phyloP scores from a whole-genome alignment of 306 rosid genomes.

The Cucurbita argyrosperma region DNA sequence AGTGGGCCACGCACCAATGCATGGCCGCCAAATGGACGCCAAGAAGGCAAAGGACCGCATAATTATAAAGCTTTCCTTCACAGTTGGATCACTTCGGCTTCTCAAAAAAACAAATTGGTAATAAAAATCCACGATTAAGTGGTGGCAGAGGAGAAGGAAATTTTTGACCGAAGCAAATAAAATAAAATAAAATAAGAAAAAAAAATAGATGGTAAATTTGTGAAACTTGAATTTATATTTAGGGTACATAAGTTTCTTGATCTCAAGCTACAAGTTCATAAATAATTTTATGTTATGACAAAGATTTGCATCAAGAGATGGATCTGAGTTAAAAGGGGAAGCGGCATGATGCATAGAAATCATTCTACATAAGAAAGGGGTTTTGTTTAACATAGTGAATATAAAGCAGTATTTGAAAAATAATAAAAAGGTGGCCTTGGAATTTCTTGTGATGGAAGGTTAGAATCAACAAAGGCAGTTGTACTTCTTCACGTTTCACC shows the following conservation, averaged over 20 bases:
- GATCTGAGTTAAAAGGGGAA: not conserved
- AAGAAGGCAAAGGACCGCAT: conserved; percentile 22
- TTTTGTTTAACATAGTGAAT: not conserved
- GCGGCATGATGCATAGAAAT: not conserved
- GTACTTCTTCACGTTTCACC: conserved; percentile 77
- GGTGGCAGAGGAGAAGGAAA: not conserved
- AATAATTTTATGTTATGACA: not conserved
- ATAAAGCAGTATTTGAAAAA: not conserved
- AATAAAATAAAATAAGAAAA: not conserved
- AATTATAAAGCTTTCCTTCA: not conserved
- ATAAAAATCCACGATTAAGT: not conserved
- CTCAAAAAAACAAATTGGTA: not conserved
- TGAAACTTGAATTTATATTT: too few species aligned
- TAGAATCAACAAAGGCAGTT: conserved; percentile 33
- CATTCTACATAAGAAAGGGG: not conserved
- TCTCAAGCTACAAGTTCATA: not conserved
- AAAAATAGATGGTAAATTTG: not conserved
- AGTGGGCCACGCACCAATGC: not conserved
- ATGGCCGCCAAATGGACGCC: conserved; percentile 18
- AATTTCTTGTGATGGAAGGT: conserved; percentile 44
- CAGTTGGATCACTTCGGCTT: not conserved
- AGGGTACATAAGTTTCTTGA: too few species aligned
- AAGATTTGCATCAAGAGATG: not conserved
- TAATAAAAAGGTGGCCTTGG: conserved; percentile 31
- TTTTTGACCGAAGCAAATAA: not conserved